A percentile compares a stretch with the other conserved stretches of the same genome.
These are phyloP conservation scores for Ogataea methanolica DNA, from an alignment of 805 yeast genomes.

Conservation along the genomic window DNA sequence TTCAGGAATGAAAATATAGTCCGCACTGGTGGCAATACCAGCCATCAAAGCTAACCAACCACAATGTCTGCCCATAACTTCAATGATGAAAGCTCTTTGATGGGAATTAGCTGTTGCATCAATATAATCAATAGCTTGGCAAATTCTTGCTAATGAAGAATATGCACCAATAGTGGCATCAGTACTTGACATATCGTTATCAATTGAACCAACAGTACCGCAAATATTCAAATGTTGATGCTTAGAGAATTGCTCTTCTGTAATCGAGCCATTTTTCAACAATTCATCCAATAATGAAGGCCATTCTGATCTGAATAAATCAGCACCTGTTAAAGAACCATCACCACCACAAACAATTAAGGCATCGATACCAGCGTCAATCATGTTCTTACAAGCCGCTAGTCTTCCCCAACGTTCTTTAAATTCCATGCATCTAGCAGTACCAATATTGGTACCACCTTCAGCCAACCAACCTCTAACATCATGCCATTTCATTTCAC, in stretches of 20 bases:
- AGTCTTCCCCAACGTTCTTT: constrained; percentile 63
- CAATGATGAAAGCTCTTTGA: constrained; percentile 78
- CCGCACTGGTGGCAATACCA: constrained; percentile 77
- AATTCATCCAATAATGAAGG: constrained; percentile 63
- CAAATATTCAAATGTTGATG: constrained; percentile 60
- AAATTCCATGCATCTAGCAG: constrained; percentile 69
- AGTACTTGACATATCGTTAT: constrained; percentile 80
- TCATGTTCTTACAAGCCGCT: constrained; percentile 58
- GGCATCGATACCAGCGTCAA: constrained; percentile 70
- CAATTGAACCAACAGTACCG: constrained; percentile 80
- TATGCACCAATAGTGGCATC: constrained; percentile 81
- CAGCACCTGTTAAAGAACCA: constrained; percentile 81
- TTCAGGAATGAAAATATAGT: constrained; percentile 76
- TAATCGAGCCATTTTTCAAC: constrained; percentile 38
- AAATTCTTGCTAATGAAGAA: constrained; percentile 71
- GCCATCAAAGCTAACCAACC: constrained; percentile 86
- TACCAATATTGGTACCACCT: constrained; percentile 79
- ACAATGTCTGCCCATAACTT: constrained; percentile 88
- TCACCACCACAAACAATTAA: constrained; percentile 81
- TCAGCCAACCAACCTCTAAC: constrained; percentile 65
- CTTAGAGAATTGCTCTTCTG: constrained; percentile 40
- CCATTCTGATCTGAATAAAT: constrained; percentile 73
- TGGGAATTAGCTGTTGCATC: constrained; percentile 84
- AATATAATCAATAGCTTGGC: constrained; percentile 72
- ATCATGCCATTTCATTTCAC: constrained; percentile 66